Base-by-base conservation (phyloP, 176 grass and related monocot genomes). In the Zoysia pacifica region DNA sequence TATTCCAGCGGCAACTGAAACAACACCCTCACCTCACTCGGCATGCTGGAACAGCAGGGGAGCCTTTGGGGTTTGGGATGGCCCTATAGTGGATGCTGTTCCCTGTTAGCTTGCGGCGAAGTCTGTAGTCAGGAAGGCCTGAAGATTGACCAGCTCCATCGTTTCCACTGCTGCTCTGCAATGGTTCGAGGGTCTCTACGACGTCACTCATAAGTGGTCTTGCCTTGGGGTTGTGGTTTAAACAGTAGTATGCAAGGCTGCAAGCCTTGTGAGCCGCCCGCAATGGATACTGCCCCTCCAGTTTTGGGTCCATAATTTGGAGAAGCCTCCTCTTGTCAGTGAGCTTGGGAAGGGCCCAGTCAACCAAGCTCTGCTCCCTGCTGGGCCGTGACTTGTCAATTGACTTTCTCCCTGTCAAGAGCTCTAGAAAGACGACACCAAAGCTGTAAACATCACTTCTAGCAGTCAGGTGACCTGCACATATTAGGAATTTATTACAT, bases 401-500 rank as follows among this genome's bases (percentile, higher is more conserved):
- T 10, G 94, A 97, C 61, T 91, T 91, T 48, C 91, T 85, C 49
- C 94, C 94, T 0, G 94, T 97, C 73, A 97, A 80, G 59, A 97
- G 94, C 76, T 97, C 94, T 0, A 94, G 89, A 47, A 97, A 87
- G 80, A 97, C 94, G 10, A 97, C 91, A 9, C 94, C 94, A 12
- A 97, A 97, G 73, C 94, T 94, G 74, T 97, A 97, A 49, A 97
- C 94, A 63, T 97, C 94, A 73, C 94, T 97, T 78, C 94, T 89
- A 40, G 91, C 89, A 73, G 94, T 97, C 85, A 97, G 84, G 86
- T 97, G 94, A 40, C 94, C 94, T 97, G 91, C 79, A 53, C 46
- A 68, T 38, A 62, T 39, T 36, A 63, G 52, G 37, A 64, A 68
- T 40, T 71, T 28, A 28, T 28, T 43, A 44, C 76, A 91, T 83